These are phyloP conservation scores for Penicillium sp. DNA, from an alignment of 2,329 filamentous ascomycete genomes.

Conservation along the genomic window DNA sequence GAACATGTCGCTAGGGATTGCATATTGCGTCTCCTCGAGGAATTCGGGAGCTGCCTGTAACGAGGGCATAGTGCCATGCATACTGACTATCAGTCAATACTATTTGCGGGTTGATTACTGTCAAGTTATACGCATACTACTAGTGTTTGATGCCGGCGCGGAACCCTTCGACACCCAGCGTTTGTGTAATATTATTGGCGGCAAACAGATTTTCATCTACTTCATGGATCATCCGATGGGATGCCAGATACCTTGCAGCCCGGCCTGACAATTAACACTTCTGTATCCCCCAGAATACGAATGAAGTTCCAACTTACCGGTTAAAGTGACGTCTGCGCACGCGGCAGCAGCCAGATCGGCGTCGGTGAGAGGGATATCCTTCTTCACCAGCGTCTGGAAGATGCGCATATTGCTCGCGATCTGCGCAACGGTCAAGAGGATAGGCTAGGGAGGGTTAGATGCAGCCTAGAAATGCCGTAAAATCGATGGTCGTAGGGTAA, in stretches of 20 bases:
- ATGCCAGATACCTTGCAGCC: conserved; percentile 23
- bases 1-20: conserved; percentile 10
- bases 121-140: background rate
- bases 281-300: background rate
- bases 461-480: too few species aligned
- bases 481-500: too few species aligned
- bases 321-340: background rate
- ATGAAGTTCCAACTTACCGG: background rate
- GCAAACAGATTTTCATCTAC: conserved; percentile 15
- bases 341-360: background rate
- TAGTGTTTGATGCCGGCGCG: conserved; percentile 19
- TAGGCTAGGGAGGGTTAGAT: background rate
- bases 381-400: background rate
- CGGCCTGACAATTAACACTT: conserved; percentile 6
- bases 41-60: background rate
- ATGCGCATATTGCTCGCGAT: background rate
- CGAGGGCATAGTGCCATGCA: background rate
- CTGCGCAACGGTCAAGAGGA: background rate
- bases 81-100: background rate
- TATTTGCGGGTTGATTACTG: background rate
- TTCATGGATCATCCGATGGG: conserved; percentile 15
- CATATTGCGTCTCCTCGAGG: conserved; percentile 10
- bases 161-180: conserved; percentile 13
- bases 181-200: conserved; percentile 18
- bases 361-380: background rate